phyloP scores from a whole-genome alignment of 78 protist species.

The Cavenderia fasciculata region DNA sequence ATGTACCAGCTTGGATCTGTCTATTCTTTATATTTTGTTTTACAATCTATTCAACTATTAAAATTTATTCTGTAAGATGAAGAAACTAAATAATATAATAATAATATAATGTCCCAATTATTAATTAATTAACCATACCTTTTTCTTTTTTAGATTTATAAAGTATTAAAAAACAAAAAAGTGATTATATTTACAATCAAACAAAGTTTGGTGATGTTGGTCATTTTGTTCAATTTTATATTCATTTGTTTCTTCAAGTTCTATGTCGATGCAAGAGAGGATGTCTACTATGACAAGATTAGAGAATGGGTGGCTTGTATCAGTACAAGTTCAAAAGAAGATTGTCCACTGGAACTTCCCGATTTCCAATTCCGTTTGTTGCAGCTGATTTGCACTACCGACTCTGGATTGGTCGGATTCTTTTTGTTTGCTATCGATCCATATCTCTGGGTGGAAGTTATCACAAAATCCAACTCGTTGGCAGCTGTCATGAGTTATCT shows the following conservation, averaged over 20 bases:
- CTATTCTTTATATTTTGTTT: not conserved
- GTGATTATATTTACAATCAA: constrained; percentile 2
- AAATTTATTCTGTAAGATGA: not conserved
- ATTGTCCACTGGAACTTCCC: not conserved
- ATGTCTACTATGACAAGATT: not conserved
- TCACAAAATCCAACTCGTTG: too few species aligned
- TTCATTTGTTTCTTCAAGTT: constrained; percentile 19
- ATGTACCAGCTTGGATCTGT: constrained; percentile 11
- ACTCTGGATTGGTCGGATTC: not conserved
- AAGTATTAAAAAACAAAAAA: not conserved
- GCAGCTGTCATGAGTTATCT: too few species aligned
- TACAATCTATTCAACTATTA: constrained; percentile 5
- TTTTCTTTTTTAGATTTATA: too few species aligned
- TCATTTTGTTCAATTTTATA: constrained; percentile 6
- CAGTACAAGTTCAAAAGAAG: not conserved
- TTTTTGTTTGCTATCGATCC: not conserved
- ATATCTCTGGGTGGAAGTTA: too few species aligned
- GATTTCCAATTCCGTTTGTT: not conserved
- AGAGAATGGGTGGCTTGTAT: constrained; percentile 14
- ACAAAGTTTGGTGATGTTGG: not conserved
- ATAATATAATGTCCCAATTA: too few species aligned
- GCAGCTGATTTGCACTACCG: not conserved
- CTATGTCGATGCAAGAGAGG: constrained; percentile 9
- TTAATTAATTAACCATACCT: too few species aligned
- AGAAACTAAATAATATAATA: too few species aligned